A percentile compares a stretch with the other conserved stretches of the same genome.
Conservation (phyloP, 2,329 filamentous ascomycete genomes). For the Penicillium sp. region DNA sequence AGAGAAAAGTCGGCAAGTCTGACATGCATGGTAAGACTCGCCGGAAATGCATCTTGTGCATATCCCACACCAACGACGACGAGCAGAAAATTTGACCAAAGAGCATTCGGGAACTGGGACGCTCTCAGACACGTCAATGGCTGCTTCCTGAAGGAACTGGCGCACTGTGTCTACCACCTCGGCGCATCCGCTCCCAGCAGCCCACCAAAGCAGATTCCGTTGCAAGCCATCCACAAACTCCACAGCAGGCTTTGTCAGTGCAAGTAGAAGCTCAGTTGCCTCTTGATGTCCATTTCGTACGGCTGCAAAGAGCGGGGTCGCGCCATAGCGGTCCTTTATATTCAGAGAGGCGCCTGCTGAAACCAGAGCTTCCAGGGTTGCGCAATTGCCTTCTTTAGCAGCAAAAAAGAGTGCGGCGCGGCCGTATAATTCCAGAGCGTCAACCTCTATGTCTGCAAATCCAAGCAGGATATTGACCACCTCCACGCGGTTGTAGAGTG, state of each 20-base stretch:
- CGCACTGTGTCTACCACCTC: neutral
- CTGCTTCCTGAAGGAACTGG: neutral
- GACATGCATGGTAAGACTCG: neutral
- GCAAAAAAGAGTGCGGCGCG: conserved; percentile 1
- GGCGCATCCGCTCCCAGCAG: neutral
- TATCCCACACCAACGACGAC: neutral
- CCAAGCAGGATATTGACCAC: conserved; percentile 2
- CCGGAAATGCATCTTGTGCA: neutral
- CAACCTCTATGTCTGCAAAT: neutral
- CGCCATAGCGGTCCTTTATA: neutral
- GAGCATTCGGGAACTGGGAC: neutral
- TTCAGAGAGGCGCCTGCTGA: neutral
- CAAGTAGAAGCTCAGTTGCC: neutral
- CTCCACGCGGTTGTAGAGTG: neutral
- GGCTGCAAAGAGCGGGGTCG: neutral
- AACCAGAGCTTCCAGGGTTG: neutral
- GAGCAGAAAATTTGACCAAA: neutral
- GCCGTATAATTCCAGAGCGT: neutral
- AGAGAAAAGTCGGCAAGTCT: neutral
- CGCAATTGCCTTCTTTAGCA: neutral
- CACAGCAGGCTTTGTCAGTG: neutral
- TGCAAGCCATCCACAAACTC: neutral
- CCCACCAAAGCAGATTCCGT: conserved; percentile 1
- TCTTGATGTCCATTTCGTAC: neutral
- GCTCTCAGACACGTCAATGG: neutral